phyloP scores from a whole-genome alignment of 2,329 filamentous ascomycete species.

The Xylariaceae sp. region DNA sequence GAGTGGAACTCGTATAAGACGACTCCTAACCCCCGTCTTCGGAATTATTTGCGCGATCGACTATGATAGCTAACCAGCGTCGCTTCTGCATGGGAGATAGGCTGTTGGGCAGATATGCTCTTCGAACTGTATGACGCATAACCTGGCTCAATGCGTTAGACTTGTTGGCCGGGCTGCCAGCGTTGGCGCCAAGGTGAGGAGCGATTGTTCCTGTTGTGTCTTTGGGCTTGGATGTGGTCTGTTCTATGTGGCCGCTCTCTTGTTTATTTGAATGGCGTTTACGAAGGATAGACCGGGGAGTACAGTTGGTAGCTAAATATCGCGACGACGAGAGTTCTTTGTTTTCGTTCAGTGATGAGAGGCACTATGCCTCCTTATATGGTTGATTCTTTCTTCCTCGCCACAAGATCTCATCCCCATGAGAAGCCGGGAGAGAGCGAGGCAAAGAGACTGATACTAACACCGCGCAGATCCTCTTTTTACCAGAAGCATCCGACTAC shows the following conservation, averaged over 20 bases:
- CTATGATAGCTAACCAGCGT: neutral
- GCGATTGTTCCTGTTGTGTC: neutral
- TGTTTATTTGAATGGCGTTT: neutral
- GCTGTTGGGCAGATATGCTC: conserved; percentile 89
- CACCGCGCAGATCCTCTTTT: conserved; percentile 65
- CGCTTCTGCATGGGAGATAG: conserved; percentile 43
- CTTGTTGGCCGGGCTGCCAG: conserved; percentile 69
- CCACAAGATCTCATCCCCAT: neutral
- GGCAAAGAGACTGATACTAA: conserved; percentile 13
- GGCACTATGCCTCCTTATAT: no score
- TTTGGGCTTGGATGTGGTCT: neutral
- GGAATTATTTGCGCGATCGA: no score
- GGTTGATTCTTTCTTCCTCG: no score
- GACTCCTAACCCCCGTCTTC: neutral
- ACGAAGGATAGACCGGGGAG: neutral
- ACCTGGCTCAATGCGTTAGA: conserved; percentile 71
- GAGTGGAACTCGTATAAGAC: neutral
- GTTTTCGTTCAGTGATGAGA: no score
- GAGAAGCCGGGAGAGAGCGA: neutral
- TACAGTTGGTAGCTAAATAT: neutral
- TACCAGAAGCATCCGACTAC: conserved; percentile 90
- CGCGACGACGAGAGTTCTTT: no score
- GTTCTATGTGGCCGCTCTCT: neutral
- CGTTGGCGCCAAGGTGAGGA: conserved; percentile 69
- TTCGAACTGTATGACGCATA: conserved; percentile 70